A percentile compares a stretch with the other conserved stretches of the same genome.
Evolutionary conservation across 768 basidiomycete genomes (phyloP).

Genomic region (Pleurotus platypus): DNA sequence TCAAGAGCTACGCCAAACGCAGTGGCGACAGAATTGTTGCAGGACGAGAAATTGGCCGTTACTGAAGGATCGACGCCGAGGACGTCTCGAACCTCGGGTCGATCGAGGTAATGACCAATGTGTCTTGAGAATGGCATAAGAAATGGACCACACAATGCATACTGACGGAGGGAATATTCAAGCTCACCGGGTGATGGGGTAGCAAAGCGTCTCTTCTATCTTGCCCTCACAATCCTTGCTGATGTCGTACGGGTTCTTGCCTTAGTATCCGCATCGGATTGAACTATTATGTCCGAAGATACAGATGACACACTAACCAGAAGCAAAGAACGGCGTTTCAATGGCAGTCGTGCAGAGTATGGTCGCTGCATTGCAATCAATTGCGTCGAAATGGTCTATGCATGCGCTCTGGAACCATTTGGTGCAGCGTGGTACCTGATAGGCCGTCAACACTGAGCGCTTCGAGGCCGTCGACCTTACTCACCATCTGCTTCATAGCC

Average conservation of each 20-base stretch:
- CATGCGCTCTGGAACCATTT: slow-evolving; percentile 53
- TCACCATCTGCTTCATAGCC: slow-evolving; percentile 55
- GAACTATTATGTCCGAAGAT: slow-evolving; percentile 23
- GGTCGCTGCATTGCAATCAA: slow-evolving; percentile 61
- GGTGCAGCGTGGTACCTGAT: slow-evolving; percentile 62
- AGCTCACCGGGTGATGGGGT: slow-evolving; percentile 39
- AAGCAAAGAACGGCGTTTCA: slow-evolving; percentile 34
- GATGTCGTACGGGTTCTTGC: slow-evolving; percentile 67
- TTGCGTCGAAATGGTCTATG: slow-evolving; percentile 59
- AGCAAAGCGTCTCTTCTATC: slow-evolving; percentile 48
- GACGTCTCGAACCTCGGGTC: slow-evolving; percentile 42
- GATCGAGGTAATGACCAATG: slow-evolving; percentile 61
- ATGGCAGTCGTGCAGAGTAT: slow-evolving; percentile 57
- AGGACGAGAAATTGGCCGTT: slow-evolving; percentile 29
- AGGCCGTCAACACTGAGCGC: not conserved
- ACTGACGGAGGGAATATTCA: not conserved
- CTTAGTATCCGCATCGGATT: slow-evolving; percentile 38
- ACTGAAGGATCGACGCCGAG: slow-evolving; percentile 61
- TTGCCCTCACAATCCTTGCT: slow-evolving; percentile 54
- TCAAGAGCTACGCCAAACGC: slow-evolving; percentile 51
- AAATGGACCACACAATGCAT: not conserved
- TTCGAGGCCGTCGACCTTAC: slow-evolving; percentile 15
- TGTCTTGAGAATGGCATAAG: slow-evolving; percentile 28
- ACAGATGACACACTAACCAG: slow-evolving; percentile 25
- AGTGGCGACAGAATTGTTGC: slow-evolving; percentile 32